Evolutionary conservation across 1,139 yeast genomes (phyloP).

Genomic region (Kazachstania sp.): DNA sequence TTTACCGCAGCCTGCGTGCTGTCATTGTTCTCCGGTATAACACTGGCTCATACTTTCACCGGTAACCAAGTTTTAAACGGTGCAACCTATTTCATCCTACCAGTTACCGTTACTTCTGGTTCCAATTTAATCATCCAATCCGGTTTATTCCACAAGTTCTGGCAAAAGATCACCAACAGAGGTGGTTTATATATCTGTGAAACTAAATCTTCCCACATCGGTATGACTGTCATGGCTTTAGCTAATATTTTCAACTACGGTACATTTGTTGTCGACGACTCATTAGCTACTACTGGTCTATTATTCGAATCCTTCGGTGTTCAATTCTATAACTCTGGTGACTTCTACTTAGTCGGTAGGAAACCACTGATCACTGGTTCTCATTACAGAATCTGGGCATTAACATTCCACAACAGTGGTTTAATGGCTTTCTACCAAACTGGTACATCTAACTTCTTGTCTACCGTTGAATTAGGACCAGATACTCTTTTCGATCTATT

Average conservation of each 20-base stretch:
- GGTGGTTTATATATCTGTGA: slow-evolving; percentile 7
- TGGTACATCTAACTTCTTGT: not conserved
- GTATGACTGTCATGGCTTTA: not conserved
- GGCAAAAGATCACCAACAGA: not conserved
- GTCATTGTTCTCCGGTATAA: not conserved
- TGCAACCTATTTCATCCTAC: slow-evolving; percentile 3
- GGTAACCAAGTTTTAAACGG: slow-evolving; percentile 4
- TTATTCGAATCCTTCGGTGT: not conserved
- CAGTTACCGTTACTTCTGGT: slow-evolving; percentile 1
- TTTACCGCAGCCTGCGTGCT: slow-evolving; percentile 1
- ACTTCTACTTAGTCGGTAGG: not conserved
- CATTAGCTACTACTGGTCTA: slow-evolving; percentile 4
- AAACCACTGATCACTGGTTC: not conserved
- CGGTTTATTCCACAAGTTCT: slow-evolving; percentile 5
- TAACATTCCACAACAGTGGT: slow-evolving; percentile 1
- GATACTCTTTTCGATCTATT: not conserved
- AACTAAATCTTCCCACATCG: not conserved
- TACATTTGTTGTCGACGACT: slow-evolving; percentile 6
- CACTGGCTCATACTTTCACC: slow-evolving; percentile 1
- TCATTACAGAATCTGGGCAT: slow-evolving; percentile 2
- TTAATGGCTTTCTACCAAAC: slow-evolving; percentile 3
- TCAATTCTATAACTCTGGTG: slow-evolving; percentile 5
- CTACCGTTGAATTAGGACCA: slow-evolving; percentile 4
- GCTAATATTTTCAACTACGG: slow-evolving; percentile 5
- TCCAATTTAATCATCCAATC: slow-evolving; percentile 5